phyloP scores from a whole-genome alignment of 2,329 filamentous ascomycete species.

The Westerdykella aurantiaca region DNA sequence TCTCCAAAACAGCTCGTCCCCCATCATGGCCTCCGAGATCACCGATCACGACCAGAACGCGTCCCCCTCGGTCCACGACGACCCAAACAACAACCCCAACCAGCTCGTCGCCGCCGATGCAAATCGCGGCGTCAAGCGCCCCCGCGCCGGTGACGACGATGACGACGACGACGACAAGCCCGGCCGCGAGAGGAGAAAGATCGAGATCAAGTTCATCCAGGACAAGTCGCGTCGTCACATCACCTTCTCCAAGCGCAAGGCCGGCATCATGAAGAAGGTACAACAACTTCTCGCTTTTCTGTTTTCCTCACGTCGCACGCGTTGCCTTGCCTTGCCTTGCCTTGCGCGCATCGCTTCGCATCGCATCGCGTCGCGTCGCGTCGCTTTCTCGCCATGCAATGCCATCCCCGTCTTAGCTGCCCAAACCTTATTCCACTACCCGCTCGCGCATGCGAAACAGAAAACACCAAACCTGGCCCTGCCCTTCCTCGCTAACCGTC shows the following conservation, averaged over 20 bases:
- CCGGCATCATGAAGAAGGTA: slow-evolving; percentile 99
- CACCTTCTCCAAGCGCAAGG: slow-evolving; percentile 99
- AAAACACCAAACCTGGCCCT: slow-evolving; percentile 2
- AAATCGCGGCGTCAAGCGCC: slow-evolving; percentile 82
- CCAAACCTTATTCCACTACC: slow-evolving; percentile 2
- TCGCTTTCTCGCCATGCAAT: not conserved
- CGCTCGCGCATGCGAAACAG: slow-evolving; percentile 28
- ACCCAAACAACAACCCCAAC: slow-evolving; percentile 56
- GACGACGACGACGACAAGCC: slow-evolving; percentile 98
- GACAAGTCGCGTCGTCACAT: slow-evolving; percentile 99
- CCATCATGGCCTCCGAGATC: slow-evolving; percentile 44
- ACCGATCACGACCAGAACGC: slow-evolving; percentile 48
- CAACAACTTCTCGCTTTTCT: slow-evolving; percentile 31
- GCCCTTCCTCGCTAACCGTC: slow-evolving; percentile 19
- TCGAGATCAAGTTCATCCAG: slow-evolving; percentile 99
- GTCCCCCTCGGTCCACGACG: slow-evolving; percentile 47
- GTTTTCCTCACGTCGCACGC: slow-evolving; percentile 1
- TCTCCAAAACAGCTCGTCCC: slow-evolving; percentile 2
- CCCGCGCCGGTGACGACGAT: slow-evolving; percentile 83
- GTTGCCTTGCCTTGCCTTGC: no score
- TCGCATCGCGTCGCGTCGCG: not conserved
- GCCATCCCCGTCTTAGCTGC: slow-evolving; percentile 17
- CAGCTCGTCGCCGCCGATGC: slow-evolving; percentile 52
- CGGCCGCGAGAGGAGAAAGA: slow-evolving; percentile 96
- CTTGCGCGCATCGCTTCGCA: slow-evolving; percentile 10